Percentiles rank a stretch among this genome's conserved stretches.
These are phyloP conservation scores for Clonostachys rosea DNA, from an alignment of 2,329 filamentous ascomycete species.

Conservation along the genomic window DNA sequence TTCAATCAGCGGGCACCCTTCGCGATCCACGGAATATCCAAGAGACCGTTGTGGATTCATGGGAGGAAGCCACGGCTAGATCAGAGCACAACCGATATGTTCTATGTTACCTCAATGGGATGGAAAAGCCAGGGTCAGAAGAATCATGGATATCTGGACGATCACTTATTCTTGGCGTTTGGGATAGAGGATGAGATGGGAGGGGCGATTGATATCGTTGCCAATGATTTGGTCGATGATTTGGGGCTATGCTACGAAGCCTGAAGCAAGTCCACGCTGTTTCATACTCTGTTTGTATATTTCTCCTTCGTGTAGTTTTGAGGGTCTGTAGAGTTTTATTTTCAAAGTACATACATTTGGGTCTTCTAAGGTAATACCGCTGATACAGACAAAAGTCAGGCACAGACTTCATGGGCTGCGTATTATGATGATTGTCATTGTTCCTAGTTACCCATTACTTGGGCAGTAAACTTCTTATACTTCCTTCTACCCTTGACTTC, in stretches of 20 bases:
- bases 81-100: slow-evolving; percentile 40
- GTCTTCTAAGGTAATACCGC: no score
- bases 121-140: slow-evolving; percentile 42
- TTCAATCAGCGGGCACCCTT: slow-evolving; percentile 44
- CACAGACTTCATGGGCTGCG: no score
- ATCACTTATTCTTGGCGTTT: slow-evolving; percentile 49
- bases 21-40: slow-evolving; percentile 40
- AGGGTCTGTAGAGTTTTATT: no score
- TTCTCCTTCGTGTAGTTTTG: no score
- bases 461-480: no score
- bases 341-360: no score
- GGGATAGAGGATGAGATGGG: slow-evolving; percentile 47
- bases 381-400: no score
- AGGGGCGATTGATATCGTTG: slow-evolving; percentile 45
- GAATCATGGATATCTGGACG: slow-evolving; percentile 53
- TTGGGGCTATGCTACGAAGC: slow-evolving; percentile 11
- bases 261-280: no score
- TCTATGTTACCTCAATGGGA: slow-evolving; percentile 52
- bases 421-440: no score
- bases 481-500: no score
- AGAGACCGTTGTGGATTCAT: slow-evolving; percentile 49
- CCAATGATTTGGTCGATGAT: slow-evolving; percentile 40
- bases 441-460: no score
- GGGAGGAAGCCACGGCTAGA: slow-evolving; percentile 31
- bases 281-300: no score